Base-by-base conservation (phyloP, 345 rosid species). In the Aquilaria yunnanensis region DNA sequence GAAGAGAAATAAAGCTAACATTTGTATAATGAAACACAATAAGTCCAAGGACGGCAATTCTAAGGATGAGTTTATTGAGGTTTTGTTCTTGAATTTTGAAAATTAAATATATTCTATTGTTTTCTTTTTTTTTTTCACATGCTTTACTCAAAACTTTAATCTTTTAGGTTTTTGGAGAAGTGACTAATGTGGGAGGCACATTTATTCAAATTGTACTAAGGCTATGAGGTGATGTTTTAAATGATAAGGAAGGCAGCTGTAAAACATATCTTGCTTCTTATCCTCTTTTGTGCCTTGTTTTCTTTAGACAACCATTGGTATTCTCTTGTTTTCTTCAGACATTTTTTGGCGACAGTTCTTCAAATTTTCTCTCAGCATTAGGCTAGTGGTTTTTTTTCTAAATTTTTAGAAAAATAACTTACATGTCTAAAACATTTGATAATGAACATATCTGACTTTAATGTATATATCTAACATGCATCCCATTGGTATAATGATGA, bases 31-130 rank as follows among this genome's bases (percentile, higher is more conserved):
- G 5, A 94, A 86, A 80, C 88, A 85, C 56, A 73, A 65, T 67
- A 85, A 79, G 66, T 90, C 92, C 3, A 86, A 76, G 68, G 78
- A 76, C 71, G 97, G 95, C 13, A 89, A 88, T 71, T 65, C 71
- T 37, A 76, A 67, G 61, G 93, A 88, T 68, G 99, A 94, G 78
- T 88, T 88, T 51, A 82, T 90, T 72, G 91, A 90, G 99, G 99
- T 93, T 66, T n/a, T 55, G 68, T 29, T 65, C 65, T 65, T n/a
- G n/a, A n/a, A 9, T 58, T 29, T 32, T 23, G 32, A 0, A 10
- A 31, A 32, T 32, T 13, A 45, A 33, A 14, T 13, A 12, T 37
- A 2, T 0, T 32, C 56, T 50, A 29, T 60, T 32, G 14, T 16
- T 57, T 48, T 46, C 33, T 4, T 10, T n/a, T 61, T 54, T 69